Evolutionary conservation across 2,329 filamentous ascomycete genomes (phyloP).

Genomic region (Chaetomium olivaceum): DNA sequence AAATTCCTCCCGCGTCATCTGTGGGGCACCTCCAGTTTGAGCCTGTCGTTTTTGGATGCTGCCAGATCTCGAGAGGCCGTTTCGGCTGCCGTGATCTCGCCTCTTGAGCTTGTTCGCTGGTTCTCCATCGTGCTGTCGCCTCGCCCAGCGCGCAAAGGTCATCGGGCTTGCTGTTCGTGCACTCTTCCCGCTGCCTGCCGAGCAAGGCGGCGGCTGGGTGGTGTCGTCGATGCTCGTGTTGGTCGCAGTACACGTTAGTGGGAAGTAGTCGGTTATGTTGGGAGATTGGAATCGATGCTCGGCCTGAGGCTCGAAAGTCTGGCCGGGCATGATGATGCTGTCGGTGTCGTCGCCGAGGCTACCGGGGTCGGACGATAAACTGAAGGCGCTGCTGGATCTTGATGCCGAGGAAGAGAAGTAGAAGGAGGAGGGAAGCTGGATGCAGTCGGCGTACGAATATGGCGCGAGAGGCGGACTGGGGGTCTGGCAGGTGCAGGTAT

Average conservation of each 20-base stretch:
- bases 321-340: slow-evolving; percentile 31
- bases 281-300: slow-evolving; percentile 16
- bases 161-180: slow-evolving; percentile 28
- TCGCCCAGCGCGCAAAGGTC: slow-evolving; percentile 32
- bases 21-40: slow-evolving; percentile 32
- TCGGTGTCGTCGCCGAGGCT: slow-evolving; percentile 13
- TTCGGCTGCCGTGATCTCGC: slow-evolving; percentile 21
- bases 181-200: slow-evolving; percentile 25
- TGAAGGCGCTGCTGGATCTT: slow-evolving; percentile 26
- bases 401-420: slow-evolving; percentile 32
- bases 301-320: slow-evolving; percentile 22
- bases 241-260: slow-evolving; percentile 13
- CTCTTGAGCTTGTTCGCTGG: slow-evolving; percentile 7
- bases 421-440: slow-evolving; percentile 26
- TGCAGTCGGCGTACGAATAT: slow-evolving; percentile 19
- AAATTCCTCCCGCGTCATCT: slow-evolving; percentile 50
- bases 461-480: neutral
- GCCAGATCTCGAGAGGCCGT: slow-evolving; percentile 29
- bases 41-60: slow-evolving; percentile 32
- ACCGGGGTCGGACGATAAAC: slow-evolving; percentile 18
- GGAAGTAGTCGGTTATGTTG: slow-evolving; percentile 21
- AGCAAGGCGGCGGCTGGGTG: slow-evolving; percentile 24
- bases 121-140: slow-evolving; percentile 27
- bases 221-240: slow-evolving; percentile 16
- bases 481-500: neutral